phyloP scores from a whole-genome alignment of 441 rosid species.

The Cnidoscolus chayamansa region DNA sequence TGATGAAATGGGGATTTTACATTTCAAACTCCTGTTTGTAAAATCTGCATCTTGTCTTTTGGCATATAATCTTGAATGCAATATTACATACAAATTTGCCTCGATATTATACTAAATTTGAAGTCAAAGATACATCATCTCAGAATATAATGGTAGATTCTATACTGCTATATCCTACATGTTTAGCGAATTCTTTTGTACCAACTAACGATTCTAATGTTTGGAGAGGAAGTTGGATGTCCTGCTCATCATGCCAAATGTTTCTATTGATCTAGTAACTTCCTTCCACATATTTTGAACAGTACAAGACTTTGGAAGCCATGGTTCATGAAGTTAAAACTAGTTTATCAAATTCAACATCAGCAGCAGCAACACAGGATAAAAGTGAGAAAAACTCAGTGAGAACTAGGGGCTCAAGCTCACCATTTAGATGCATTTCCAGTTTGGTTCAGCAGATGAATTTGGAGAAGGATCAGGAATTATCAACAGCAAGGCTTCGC shows the following conservation, averaged over 20 bases:
- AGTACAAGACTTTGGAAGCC: conserved; percentile 80
- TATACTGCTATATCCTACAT: neutral
- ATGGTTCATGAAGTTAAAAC: conserved; percentile 64
- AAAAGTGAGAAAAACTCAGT: conserved; percentile 52
- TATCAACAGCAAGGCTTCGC: conserved; percentile 59
- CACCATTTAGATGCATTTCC: conserved; percentile 95
- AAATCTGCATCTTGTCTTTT: neutral
- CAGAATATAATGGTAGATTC: neutral
- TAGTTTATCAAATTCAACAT: conserved; percentile 46
- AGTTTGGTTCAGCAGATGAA: conserved; percentile 87
- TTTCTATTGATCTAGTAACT: conserved; percentile 15
- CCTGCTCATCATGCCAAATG: neutral
- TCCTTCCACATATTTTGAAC: conserved; percentile 31
- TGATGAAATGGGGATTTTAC: neutral
- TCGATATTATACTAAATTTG: neutral
- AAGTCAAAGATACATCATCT: neutral
- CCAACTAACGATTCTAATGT: neutral
- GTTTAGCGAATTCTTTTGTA: neutral
- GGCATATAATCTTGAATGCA: neutral
- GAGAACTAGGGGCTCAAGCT: conserved; percentile 83
- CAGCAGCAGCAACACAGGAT: conserved; percentile 37
- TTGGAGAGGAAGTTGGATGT: neutral
- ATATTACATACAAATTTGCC: neutral
- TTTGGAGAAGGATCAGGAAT: conserved; percentile 76
- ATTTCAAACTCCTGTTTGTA: neutral